A percentile compares a stretch with the other conserved stretches of the same genome.
phyloP scores from a whole-genome alignment of 2,329 filamentous ascomycete species.

The Zymoseptoria passerinii region DNA sequence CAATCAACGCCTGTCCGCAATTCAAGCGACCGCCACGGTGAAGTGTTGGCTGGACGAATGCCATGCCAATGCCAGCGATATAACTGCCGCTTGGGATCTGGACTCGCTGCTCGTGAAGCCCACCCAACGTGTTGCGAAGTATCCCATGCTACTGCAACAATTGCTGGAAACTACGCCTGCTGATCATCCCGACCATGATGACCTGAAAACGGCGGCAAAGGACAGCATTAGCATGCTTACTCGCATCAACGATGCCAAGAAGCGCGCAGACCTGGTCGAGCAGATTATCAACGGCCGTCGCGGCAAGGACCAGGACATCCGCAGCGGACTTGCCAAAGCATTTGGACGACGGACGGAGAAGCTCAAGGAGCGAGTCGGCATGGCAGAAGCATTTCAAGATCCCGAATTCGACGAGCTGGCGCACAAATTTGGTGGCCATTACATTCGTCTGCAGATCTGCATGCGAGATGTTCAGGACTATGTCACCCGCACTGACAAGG shows the following conservation, averaged over 20 bases:
- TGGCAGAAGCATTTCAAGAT: conserved; percentile 65
- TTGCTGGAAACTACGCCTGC: conserved; percentile 69
- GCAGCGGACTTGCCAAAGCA: conserved; percentile 74
- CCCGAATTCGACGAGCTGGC: conserved; percentile 70
- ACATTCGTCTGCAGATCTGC: conserved; percentile 83
- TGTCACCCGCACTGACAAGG: conserved; percentile 68
- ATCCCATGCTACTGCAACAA: conserved; percentile 75
- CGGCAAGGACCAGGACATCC: conserved; percentile 80
- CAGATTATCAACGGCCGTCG: conserved; percentile 67
- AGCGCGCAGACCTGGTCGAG: conserved; percentile 84
- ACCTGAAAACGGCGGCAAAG: conserved; percentile 63
- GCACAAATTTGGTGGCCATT: conserved; percentile 85
- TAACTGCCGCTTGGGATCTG: conserved; percentile 89
- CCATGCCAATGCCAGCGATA: conserved; percentile 80
- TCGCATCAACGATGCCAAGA: conserved; percentile 88
- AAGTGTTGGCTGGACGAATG: conserved; percentile 86
- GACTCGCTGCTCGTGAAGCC: conserved; percentile 97
- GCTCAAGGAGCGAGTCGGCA: conserved; percentile 61
- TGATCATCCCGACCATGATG: conserved; percentile 70
- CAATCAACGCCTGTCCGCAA: conserved; percentile 50
- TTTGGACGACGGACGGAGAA: conserved; percentile 87
- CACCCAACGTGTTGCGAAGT: conserved; percentile 89
- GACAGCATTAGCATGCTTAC: conserved; percentile 55
- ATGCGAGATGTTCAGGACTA: conserved; percentile 92
- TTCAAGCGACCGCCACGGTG: conserved; percentile 53